Conservation (phyloP, 2,329 filamentous ascomycete species). For the Diaporthe aspalathi region DNA sequence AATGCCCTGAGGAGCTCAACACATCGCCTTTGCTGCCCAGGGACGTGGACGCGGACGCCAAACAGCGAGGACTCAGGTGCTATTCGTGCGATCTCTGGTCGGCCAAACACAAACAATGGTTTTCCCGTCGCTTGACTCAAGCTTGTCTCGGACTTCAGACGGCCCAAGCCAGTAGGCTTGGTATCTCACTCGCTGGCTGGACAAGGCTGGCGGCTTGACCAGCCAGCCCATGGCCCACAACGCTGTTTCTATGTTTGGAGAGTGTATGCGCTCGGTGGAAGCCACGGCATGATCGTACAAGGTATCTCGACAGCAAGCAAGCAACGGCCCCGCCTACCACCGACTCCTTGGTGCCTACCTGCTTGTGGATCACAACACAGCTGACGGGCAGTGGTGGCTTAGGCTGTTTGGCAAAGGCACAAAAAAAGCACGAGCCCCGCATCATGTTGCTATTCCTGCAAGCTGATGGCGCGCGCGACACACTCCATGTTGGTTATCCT, state of each 20-base stretch:
- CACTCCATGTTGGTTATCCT: background rate
- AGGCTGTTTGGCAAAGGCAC: constrained; percentile 22
- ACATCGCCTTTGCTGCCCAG: constrained; percentile 16
- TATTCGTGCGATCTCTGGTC: constrained; percentile 29
- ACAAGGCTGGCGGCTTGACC: constrained; percentile 1
- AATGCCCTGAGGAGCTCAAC: constrained; percentile 20
- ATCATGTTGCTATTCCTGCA: constrained; percentile 14
- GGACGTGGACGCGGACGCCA: constrained; percentile 9
- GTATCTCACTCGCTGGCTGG: constrained; percentile 8
- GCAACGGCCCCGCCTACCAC: constrained; percentile 19
- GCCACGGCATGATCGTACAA: constrained; percentile 7
- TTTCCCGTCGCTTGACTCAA: constrained; percentile 33
- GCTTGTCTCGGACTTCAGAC: constrained; percentile 38
- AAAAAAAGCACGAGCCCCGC: constrained; percentile 28
- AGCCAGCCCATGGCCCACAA: constrained; percentile 5
- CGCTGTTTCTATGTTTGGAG: constrained; percentile 35
- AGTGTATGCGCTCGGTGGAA: background rate
- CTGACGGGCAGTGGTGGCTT: constrained; percentile 15
- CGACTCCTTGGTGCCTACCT: constrained; percentile 17
- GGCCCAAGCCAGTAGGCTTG: constrained; percentile 29
- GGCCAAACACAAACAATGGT: constrained; percentile 22
- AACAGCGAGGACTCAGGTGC: background rate
- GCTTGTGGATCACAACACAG: constrained; percentile 18
- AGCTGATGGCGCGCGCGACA: constrained; percentile 14
- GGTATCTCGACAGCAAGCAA: constrained; percentile 28